Base-by-base conservation (phyloP, 2,329 filamentous ascomycete genomes). In the Metarhizium brunneum region DNA sequence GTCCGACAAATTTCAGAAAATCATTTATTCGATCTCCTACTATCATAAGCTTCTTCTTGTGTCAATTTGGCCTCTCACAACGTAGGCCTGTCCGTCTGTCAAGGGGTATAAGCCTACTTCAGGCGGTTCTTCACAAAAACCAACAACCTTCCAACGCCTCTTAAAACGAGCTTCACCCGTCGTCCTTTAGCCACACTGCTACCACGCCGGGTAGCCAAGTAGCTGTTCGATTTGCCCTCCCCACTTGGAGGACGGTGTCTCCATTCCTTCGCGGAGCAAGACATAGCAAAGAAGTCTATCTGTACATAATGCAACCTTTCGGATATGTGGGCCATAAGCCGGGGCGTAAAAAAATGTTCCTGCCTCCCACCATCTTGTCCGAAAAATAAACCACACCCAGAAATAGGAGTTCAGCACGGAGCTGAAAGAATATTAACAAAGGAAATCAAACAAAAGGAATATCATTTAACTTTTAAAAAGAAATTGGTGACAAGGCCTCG, bases 201-300 rank as follows among this genome's bases (percentile, higher is more conserved):
- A 42, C 54, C 54, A 20, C 56, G 56, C 38, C 57, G 42, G 50
- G 45, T 48, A 48, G 52, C 29, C 49, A 50, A 50, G 45, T 38
- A 47, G 42, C 42, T 36, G 53, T 52, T 45, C 45, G 48, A 53
- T 50, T 55, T 47, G 53, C 55, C 58, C 57, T 63, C 60, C 64
- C 64, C 64, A 61, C 64, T 53, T 58, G 58, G 65, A 61, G 65
- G 61, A 57, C 63, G 61, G 63, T 64, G 53, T 51, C 64, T 64
- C 65, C 66, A 65, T 66, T 69, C 63, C 64, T 64, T 47, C 49
- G 54, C 30, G 49, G 64, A 66, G 63, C 7, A 66, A 69, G 62
- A 67, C 68, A 68, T 71, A 67, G 66, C 68, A 70, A 70, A 66
- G 60, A 70, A 70, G 64, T 72, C 71, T 73, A 72, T 69, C 69